Conservation (phyloP, 2,329 filamentous ascomycete genomes). For the Fusarium sp. region DNA sequence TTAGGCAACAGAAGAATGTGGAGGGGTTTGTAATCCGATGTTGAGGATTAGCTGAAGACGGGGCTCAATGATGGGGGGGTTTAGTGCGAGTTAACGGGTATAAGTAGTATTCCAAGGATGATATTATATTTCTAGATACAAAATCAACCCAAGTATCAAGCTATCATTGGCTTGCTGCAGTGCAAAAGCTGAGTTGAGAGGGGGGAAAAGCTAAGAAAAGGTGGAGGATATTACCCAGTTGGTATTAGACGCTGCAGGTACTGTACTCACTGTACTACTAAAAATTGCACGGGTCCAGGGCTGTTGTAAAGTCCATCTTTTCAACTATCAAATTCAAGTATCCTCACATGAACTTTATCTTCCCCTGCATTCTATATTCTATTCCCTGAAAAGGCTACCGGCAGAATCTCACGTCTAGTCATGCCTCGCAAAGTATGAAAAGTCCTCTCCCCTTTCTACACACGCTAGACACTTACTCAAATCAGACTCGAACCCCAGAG, state of each 20-base stretch:
- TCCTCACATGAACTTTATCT: neutral
- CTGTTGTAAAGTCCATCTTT: conserved; percentile 1
- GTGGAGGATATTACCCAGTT: neutral
- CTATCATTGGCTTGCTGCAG: neutral
- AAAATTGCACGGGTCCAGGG: neutral
- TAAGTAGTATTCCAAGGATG: too few relatives aligned
- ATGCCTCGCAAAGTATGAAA: conserved; percentile 36
- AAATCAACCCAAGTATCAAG: too few relatives aligned
- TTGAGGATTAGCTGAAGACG: conserved; percentile 23
- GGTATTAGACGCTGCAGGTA: conserved; percentile 2
- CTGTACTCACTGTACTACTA: neutral
- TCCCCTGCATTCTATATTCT: neutral
- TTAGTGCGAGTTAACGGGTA: neutral
- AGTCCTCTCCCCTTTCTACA: neutral
- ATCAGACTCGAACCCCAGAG: conserved; percentile 39
- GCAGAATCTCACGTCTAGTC: neutral
- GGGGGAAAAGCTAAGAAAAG: neutral
- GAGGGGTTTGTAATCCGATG: conserved; percentile 39
- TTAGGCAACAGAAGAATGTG: conserved; percentile 28
- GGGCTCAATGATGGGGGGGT: neutral
- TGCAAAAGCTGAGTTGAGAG: neutral
- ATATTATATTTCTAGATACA: too few relatives aligned
- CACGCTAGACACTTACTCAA: conserved; percentile 1
- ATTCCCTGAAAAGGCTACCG: neutral
- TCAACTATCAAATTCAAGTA: conserved; percentile 1